A percentile compares a stretch with the other conserved stretches of the same genome.
Conservation (phyloP, 176 grass and related monocot genomes). For the Microstegium vimineum region DNA sequence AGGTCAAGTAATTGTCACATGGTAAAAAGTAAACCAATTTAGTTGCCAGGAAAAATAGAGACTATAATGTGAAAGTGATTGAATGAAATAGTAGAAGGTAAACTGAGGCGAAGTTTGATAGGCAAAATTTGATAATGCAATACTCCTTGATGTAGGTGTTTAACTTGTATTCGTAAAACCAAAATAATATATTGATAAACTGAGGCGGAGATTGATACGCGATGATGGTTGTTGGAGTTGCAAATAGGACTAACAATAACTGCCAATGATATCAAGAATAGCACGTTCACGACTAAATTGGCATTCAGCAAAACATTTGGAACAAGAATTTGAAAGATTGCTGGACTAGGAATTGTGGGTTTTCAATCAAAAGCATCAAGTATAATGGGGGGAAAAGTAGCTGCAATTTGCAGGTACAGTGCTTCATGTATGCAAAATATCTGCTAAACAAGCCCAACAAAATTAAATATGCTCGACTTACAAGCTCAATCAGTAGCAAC, state of each 20-base stretch:
- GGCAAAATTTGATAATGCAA: neutral
- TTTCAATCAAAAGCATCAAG: neutral
- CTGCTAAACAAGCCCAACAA: neutral
- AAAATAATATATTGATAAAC: neutral
- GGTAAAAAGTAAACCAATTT: neutral
- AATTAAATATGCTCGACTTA: conserved; percentile 31
- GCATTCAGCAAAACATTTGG: conserved; percentile 3
- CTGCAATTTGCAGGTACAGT: neutral
- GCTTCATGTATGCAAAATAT: neutral
- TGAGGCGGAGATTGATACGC: neutral
- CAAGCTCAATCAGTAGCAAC: conserved; percentile 72
- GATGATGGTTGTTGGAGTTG: neutral
- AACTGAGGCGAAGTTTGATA: neutral
- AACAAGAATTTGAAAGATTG: neutral
- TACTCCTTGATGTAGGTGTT: neutral
- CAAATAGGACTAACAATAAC: neutral
- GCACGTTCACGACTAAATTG: neutral
- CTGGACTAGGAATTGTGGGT: neutral
- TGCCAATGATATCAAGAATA: neutral
- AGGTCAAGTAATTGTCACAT: neutral
- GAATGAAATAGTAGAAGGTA: neutral
- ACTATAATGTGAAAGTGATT: neutral
- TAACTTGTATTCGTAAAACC: neutral
- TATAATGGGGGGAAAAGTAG: neutral
- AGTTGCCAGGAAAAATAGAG: neutral